A percentile compares a stretch with the other conserved stretches of the same genome.
phyloP scores from a whole-genome alignment of 352 stramenopile species.

The Aphanomyces stellatus region DNA sequence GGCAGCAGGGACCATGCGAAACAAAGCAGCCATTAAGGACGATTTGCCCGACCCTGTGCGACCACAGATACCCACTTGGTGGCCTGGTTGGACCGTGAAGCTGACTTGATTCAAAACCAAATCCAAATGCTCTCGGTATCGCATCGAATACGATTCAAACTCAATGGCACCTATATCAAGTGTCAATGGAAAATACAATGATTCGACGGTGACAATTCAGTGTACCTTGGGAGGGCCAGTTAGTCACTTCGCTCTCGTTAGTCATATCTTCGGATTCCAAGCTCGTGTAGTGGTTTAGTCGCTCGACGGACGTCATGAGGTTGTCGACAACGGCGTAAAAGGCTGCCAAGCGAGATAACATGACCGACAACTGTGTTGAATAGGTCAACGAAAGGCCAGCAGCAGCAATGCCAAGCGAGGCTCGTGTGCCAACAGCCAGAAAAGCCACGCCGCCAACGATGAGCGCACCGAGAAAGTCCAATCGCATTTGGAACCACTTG shows the following conservation, averaged over 20 bases:
- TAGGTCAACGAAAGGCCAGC: conserved; percentile 1
- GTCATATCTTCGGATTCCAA: conserved; percentile 38
- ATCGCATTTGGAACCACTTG: conserved; percentile 66
- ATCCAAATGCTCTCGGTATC: too few species aligned
- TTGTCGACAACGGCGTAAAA: background rate
- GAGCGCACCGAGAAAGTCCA: conserved; percentile 39
- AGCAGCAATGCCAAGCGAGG: conserved; percentile 33
- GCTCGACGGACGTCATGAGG: conserved; percentile 6
- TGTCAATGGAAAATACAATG: conserved; percentile 21
- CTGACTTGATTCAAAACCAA: too few species aligned
- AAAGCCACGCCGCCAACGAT: conserved; percentile 48
- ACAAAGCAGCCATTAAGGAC: too few species aligned
- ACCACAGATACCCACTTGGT: too few species aligned
- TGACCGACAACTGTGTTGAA: background rate
- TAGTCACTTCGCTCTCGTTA: background rate
- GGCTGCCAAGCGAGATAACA: background rate
- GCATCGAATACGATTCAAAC: conserved; percentile 55
- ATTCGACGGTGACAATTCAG: background rate
- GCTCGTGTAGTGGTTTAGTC: conserved; percentile 31
- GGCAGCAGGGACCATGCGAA: too few species aligned
- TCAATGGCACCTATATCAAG: conserved; percentile 37
- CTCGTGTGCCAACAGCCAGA: conserved; percentile 49
- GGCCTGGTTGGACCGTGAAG: too few species aligned
- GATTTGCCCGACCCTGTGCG: too few species aligned
- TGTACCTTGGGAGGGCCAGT: background rate